Conservation (phyloP, 352 stramenopile genomes). For the Pythium phragmiticola region DNA sequence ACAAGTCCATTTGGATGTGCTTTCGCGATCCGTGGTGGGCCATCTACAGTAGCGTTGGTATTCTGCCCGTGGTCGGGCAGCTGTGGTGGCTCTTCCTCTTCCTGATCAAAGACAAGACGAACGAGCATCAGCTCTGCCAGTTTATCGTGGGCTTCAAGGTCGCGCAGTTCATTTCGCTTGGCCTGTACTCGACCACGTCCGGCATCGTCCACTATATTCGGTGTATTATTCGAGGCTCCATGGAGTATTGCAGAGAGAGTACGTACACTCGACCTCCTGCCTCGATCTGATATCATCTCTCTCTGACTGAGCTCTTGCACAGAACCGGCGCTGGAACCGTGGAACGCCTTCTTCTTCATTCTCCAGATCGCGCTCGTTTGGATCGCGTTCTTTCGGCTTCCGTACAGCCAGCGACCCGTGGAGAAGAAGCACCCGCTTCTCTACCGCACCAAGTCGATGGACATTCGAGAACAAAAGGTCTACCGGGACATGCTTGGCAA, state of each 20-base stretch:
- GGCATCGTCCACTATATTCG: slow-evolving; percentile 70
- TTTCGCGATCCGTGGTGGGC: slow-evolving; percentile 84
- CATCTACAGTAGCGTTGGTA: slow-evolving; percentile 69
- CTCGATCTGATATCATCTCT: too few relatives aligned
- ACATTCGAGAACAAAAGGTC: slow-evolving; percentile 37
- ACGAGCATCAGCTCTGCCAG: slow-evolving; percentile 91
- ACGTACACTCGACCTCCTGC: slow-evolving; percentile 1
- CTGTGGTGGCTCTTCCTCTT: slow-evolving; percentile 91
- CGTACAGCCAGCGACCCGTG: slow-evolving; percentile 69
- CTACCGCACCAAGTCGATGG: slow-evolving; percentile 55
- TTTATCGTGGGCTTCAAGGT: slow-evolving; percentile 92
- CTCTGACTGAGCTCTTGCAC: not conserved
- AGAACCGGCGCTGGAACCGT: slow-evolving; percentile 61
- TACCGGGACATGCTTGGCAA: slow-evolving; percentile 85
- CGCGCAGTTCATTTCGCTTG: slow-evolving; percentile 89
- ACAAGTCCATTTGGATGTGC: slow-evolving; percentile 87
- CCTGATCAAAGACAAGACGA: slow-evolving; percentile 89
- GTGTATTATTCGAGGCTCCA: slow-evolving; percentile 62
- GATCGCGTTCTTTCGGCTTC: slow-evolving; percentile 81
- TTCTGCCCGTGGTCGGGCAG: slow-evolving; percentile 84
- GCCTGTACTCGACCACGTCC: slow-evolving; percentile 65
- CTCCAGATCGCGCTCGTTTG: slow-evolving; percentile 84
- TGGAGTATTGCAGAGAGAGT: slow-evolving; percentile 58
- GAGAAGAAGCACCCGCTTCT: slow-evolving; percentile 49
- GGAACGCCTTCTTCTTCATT: slow-evolving; percentile 80